These are phyloP conservation scores for Ilyonectria mors-panacis DNA, from an alignment of 2,329 filamentous ascomycete species.

Conservation along the genomic window DNA sequence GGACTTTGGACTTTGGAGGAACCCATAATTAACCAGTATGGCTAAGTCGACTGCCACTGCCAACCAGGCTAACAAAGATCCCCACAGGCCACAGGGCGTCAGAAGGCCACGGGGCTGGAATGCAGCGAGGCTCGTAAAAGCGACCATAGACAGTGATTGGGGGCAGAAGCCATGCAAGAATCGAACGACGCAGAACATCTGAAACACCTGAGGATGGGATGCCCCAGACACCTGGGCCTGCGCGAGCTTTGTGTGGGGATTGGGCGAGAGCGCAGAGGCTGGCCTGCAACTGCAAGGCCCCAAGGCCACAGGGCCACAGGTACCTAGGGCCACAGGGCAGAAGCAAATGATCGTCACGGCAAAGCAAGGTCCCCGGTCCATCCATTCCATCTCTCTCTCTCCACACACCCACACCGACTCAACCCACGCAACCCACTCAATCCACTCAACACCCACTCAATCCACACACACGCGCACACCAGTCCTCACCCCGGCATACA, in stretches of 20 bases:
- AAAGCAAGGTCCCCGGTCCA: conserved; percentile 42
- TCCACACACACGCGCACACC: not conserved
- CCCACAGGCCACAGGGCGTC: not conserved
- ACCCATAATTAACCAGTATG: conserved; percentile 5
- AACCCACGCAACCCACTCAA: conserved; percentile 8
- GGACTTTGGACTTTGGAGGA: conserved; percentile 11
- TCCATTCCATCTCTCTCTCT: conserved; percentile 5
- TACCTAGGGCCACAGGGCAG: conserved; percentile 21
- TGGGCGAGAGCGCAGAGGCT: not conserved
- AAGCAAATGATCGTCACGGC: conserved; percentile 50
- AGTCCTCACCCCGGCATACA: not conserved
- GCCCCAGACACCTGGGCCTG: conserved; percentile 41
- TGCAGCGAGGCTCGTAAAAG: conserved; percentile 15
- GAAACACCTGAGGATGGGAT: conserved; percentile 49
- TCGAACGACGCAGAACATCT: conserved; percentile 47
- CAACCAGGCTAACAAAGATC: not conserved
- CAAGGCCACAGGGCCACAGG: conserved; percentile 4
- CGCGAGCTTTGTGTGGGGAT: conserved; percentile 12
- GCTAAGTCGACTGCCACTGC: conserved; percentile 2
- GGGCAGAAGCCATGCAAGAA: conserved; percentile 44
- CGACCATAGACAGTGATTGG: conserved; percentile 16
- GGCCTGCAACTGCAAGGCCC: not conserved
- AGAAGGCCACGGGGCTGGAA: not conserved
- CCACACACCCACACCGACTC: conserved; percentile 1
- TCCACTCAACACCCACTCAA: conserved; percentile 3